Percentiles rank a stretch among this genome's conserved stretches.
These are phyloP conservation scores for Vicia sativa DNA, from an alignment of 306 rosid species.

Conservation along the genomic window DNA sequence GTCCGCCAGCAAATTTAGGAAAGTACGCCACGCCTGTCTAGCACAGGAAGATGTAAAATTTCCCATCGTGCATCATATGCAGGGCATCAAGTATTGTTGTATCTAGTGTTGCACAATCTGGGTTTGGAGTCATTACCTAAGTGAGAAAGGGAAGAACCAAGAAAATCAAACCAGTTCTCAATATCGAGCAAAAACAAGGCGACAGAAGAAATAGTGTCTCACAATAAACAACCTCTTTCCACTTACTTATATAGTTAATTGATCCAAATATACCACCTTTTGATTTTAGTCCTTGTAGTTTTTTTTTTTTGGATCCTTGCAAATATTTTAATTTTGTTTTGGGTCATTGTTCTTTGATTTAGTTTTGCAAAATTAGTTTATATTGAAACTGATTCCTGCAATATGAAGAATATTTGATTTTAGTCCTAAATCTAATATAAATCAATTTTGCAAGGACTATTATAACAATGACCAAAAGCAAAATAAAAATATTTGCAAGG, in stretches of 20 bases:
- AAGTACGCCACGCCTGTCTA: constrained; percentile 71
- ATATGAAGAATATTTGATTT: too few species aligned
- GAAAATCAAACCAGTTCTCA: constrained; percentile 25
- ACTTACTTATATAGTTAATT: constrained; percentile 15
- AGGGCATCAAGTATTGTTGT: constrained; percentile 89
- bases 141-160: constrained; percentile 29
- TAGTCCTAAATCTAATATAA: too few species aligned
- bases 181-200: constrained; percentile 33
- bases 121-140: constrained; percentile 95
- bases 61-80: constrained; percentile 94
- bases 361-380: too few species aligned
- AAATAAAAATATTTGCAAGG: too few species aligned
- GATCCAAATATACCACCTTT: too few species aligned
- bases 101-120: constrained; percentile 81
- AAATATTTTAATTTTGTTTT: too few species aligned
- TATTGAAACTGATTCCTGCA: too few species aligned
- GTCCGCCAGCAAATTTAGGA: constrained; percentile 28
- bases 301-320: too few species aligned
- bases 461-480: too few species aligned
- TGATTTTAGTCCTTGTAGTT: too few species aligned
- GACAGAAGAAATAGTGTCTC: constrained; percentile 34
- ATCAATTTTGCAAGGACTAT: too few species aligned
- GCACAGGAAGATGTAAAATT: constrained; percentile 94
- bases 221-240: constrained; percentile 33
- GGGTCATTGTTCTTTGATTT: too few species aligned